Evolutionary conservation across 2,329 filamentous ascomycete genomes (phyloP), one percentile per base, ranked within the genome.

Genomic region (Huntiella abstrusa): DNA sequence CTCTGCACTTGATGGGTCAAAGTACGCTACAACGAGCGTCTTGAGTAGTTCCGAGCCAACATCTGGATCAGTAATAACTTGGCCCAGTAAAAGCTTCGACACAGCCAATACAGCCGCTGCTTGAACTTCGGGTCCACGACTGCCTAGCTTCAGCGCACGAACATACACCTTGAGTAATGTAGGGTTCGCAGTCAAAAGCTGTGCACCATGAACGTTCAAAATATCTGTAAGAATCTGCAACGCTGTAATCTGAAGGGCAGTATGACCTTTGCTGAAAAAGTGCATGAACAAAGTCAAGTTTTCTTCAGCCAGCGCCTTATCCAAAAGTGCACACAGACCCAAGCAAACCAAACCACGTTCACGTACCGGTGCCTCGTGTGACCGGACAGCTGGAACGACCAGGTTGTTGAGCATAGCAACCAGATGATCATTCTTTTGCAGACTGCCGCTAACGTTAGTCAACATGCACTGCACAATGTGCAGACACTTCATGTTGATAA

Each of bases 391-490:
- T 5, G 91, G 91, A 2, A 98, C 86, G 38, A 98, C 84, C 6
- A 98, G 72, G 53, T 91, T 96, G 66, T 98, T 96, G 43, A 98
- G 70, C 82, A 96, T 95, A n/a, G 83, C 83, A 3, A 93, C 84
- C n/a, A 96, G 65, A 57, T 93, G 81, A 48, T 82, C 78, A 58
- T 94, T 94, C 54, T 87, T 75, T 61, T 95, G 86, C 34, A 96
- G 68, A 56, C 83, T 83, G 51, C 85, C 84, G 45, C 83, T 73
- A 7, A 98, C 84, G 57, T 96, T 94, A 58, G 92, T 79, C 44
- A 98, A 71, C 83, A 96, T 94, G 67, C 86, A 96, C 61, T 95
- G 85, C 19, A 92, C 87, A 54, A 98, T 95, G 58, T 95, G 83
- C 51, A 98, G 70, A 60, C 91, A 96, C 64, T 96, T 96, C 75